Conservation (phyloP, 768 basidiomycete species). For the Asterophora parasitica region DNA sequence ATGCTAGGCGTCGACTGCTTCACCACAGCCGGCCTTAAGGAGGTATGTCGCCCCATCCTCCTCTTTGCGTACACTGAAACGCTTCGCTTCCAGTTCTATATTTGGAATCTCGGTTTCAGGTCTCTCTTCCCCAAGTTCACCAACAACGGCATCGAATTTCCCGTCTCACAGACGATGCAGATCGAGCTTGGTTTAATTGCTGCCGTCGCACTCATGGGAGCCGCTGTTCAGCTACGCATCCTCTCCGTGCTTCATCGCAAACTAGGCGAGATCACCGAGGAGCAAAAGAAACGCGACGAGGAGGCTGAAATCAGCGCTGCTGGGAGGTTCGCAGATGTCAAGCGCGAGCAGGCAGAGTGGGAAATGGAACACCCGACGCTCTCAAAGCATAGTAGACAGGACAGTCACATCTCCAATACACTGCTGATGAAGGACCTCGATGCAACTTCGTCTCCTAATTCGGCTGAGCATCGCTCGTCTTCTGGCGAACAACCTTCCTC, state of each 20-base stretch:
- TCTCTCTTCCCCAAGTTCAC: constrained; percentile 75
- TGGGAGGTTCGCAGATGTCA: constrained; percentile 56
- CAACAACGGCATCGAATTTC: constrained; percentile 64
- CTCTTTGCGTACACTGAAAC: constrained; percentile 12
- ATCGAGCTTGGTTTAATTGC: constrained; percentile 89
- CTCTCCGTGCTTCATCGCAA: constrained; percentile 76
- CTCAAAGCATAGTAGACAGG: constrained; percentile 53
- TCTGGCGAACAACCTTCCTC: constrained; percentile 46
- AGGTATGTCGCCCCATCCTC: constrained; percentile 43
- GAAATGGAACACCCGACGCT: constrained; percentile 76
- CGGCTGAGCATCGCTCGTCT: constrained; percentile 43
- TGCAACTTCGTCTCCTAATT: constrained; percentile 39
- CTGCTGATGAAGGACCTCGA: constrained; percentile 67
- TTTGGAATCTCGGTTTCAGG: constrained; percentile 91
- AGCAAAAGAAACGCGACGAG: constrained; percentile 65
- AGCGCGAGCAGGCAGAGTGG: constrained; percentile 78
- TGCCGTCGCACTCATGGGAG: constrained; percentile 80
- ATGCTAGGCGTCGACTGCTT: constrained; percentile 94
- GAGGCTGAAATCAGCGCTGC: constrained; percentile 76
- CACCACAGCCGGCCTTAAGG: constrained; percentile 87
- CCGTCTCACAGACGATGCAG: constrained; percentile 86
- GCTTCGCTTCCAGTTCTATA: constrained; percentile 64
- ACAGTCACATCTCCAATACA: constrained; percentile 58
- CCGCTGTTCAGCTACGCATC: constrained; percentile 86
- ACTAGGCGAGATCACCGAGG: constrained; percentile 73